Percentiles rank a stretch among this genome's conserved stretches.
Conservation (phyloP, 2,329 filamentous ascomycete species). For the Dactylellina haptotyla region DNA sequence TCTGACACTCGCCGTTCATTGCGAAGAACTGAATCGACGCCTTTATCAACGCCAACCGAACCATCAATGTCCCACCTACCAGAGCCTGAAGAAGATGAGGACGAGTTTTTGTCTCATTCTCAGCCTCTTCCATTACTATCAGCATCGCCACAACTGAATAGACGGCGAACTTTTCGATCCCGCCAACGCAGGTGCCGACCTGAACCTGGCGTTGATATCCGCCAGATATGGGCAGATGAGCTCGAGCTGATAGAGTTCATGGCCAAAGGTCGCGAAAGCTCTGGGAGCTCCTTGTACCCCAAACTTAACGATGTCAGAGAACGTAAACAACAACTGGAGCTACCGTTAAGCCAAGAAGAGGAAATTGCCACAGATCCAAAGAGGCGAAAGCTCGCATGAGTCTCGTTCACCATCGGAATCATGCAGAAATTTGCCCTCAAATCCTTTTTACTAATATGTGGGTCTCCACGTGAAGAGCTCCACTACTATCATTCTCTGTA, state of each 20-base stretch:
- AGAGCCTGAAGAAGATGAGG: conserved; percentile 23
- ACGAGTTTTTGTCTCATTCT: conserved; percentile 29
- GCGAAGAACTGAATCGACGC: conserved; percentile 50
- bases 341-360: conserved; percentile 29
- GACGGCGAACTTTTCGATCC: conserved; percentile 24
- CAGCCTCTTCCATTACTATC: conserved; percentile 39
- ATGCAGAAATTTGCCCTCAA: neutral
- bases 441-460: neutral
- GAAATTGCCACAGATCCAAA: neutral
- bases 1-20: conserved; percentile 24
- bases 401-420: neutral
- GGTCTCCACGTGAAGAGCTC: neutral
- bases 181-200: conserved; percentile 35
- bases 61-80: conserved; percentile 1
- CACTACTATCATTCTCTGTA: neutral
- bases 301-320: conserved; percentile 44
- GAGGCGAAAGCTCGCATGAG: neutral
- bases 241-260: conserved; percentile 53
- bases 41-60: conserved; percentile 35
- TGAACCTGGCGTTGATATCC: conserved; percentile 44
- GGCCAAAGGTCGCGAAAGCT: conserved; percentile 36
- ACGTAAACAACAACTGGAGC: conserved; percentile 19
- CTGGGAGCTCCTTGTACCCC: conserved; percentile 41
- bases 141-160: conserved; percentile 11
- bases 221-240: conserved; percentile 52